phyloP scores from a whole-genome alignment of 495 filamentous ascomycete species.

The Xylaria palmicola region DNA sequence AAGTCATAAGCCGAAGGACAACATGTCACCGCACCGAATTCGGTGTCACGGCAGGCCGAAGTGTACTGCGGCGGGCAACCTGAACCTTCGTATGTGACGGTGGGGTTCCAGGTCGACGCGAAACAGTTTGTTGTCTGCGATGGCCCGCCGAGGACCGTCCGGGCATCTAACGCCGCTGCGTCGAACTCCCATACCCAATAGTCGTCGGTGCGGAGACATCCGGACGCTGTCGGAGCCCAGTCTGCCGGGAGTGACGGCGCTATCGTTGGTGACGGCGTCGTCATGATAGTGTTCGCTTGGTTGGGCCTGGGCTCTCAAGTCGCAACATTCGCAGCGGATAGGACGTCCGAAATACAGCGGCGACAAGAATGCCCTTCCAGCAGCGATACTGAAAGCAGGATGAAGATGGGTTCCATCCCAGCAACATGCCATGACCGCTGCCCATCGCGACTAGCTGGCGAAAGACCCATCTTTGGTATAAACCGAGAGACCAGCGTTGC shows the following conservation, averaged over 20 bases:
- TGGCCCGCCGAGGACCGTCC: constrained; percentile 32
- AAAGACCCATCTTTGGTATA: no score
- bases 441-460: not conserved
- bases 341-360: not conserved
- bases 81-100: constrained; percentile 20
- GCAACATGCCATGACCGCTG: not conserved
- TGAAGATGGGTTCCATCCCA: not conserved
- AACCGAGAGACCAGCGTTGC: no score
- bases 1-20: constrained; percentile 25
- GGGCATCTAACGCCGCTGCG: not conserved
- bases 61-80: constrained; percentile 28
- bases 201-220: constrained; percentile 23
- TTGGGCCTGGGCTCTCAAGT: no score
- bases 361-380: not conserved
- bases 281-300: no score
- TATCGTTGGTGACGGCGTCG: not conserved
- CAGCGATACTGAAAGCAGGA: not conserved
- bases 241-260: constrained; percentile 16
- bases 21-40: constrained; percentile 20
- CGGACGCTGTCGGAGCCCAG: constrained; percentile 20
- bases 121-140: constrained; percentile 29
- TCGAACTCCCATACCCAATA: constrained; percentile 31
- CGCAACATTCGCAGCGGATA: not conserved
- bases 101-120: constrained; percentile 23
- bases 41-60: constrained; percentile 19